Percentiles rank a stretch among this genome's conserved stretches.
Evolutionary conservation across 1,284 basidiomycete genomes (phyloP).

Genomic region (Ceratobasidium theobromae): DNA sequence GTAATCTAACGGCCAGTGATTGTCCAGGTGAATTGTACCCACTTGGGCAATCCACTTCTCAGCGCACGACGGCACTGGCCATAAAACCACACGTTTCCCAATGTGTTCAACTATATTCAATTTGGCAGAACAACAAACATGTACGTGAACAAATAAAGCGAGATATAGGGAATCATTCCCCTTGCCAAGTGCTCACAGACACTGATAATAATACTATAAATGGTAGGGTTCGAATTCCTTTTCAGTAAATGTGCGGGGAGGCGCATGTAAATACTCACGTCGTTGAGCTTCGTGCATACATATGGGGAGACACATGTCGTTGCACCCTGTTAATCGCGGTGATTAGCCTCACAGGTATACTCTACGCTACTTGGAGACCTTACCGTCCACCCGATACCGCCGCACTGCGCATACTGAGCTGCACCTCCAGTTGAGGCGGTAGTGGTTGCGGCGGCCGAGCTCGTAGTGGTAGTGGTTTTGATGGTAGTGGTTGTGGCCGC

Average conservation of each 20-base stretch:
- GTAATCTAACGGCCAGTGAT: too few species aligned
- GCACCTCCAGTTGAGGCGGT: constrained; percentile 27
- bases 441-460: constrained; percentile 15
- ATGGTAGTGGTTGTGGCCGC: constrained; percentile 1
- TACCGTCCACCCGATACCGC: constrained; percentile 23
- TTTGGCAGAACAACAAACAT: too few species aligned
- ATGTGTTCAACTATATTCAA: too few species aligned
- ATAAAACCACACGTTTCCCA: too few species aligned
- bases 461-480: not conserved
- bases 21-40: too few species aligned
- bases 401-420: constrained; percentile 33
- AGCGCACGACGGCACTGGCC: too few species aligned
- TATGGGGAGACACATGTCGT: constrained; percentile 11
- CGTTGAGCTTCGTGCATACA: constrained; percentile 12
- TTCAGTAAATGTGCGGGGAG: not conserved
- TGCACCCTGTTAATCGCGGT: not conserved
- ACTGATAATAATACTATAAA: constrained; percentile 18
- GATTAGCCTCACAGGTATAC: not conserved
- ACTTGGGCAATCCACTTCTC: too few species aligned
- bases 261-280: not conserved
- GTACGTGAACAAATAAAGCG: too few species aligned
- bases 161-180: too few species aligned
- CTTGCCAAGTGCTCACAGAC: constrained; percentile 10
- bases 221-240: not conserved
- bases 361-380: not conserved